phyloP scores from a whole-genome alignment of 306 rosid species.

The Gleditsia sinensis region DNA sequence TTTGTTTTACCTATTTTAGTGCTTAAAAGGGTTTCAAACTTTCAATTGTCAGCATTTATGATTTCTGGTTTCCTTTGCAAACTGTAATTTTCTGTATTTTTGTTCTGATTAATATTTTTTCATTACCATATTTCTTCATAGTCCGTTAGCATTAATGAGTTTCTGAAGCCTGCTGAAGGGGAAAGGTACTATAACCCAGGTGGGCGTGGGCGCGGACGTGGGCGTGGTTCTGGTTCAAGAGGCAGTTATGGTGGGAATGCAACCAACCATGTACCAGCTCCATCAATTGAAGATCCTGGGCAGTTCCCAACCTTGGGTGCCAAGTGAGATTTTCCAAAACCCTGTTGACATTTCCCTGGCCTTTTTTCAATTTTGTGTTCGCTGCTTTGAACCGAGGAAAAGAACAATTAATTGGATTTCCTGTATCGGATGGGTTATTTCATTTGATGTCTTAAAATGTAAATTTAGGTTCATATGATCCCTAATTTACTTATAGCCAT shows the following conservation, averaged over 20 bases:
- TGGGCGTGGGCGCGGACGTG: slow-evolving; percentile 75
- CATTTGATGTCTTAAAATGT: slow-evolving; percentile 39
- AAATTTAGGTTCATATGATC: slow-evolving; percentile 45
- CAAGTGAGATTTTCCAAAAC: slow-evolving; percentile 53
- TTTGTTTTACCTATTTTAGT: background rate
- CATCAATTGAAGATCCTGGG: slow-evolving; percentile 65
- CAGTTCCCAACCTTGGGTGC: slow-evolving; percentile 75
- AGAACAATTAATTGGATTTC: slow-evolving; percentile 58
- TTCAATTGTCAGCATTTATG: background rate
- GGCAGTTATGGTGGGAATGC: slow-evolving; percentile 60
- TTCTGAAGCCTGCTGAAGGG: too few relatives aligned
- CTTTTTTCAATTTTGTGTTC: slow-evolving; percentile 47
- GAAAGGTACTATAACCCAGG: slow-evolving; percentile 53
- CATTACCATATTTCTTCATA: slow-evolving; percentile 16
- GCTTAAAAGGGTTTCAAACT: background rate
- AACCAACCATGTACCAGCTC: slow-evolving; percentile 44
- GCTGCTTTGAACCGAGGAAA: slow-evolving; percentile 39
- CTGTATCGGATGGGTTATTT: slow-evolving; percentile 28
- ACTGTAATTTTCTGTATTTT: background rate
- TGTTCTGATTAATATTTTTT: background rate
- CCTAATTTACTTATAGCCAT: background rate
- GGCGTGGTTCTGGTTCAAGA: slow-evolving; percentile 55
- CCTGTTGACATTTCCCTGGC: slow-evolving; percentile 24
- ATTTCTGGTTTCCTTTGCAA: background rate
- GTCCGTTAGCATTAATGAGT: slow-evolving; percentile 78